Conservation (phyloP, 306 rosid genomes). For the Cicer bijugum region DNA sequence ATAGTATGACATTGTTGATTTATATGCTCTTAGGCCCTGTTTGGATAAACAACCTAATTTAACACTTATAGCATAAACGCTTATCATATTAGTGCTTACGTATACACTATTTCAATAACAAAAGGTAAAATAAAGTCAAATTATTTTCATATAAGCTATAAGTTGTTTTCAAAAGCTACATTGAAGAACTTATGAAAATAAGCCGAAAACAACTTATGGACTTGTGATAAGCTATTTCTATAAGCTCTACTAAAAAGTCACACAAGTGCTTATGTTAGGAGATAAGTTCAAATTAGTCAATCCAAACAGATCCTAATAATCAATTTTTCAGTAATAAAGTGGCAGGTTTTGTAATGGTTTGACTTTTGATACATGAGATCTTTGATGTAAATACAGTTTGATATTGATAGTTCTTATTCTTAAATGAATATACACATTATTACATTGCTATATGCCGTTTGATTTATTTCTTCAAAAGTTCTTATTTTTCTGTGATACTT, state of each 20-base stretch:
- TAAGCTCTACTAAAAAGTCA: not conserved
- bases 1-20: not conserved
- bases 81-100: not conserved
- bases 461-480: not conserved
- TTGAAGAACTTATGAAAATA: not conserved
- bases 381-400: not conserved
- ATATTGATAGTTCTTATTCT: slow-evolving; percentile 11
- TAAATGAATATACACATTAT: slow-evolving; percentile 1
- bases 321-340: not conserved
- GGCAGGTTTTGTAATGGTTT: slow-evolving; percentile 15
- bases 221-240: not conserved
- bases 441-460: slow-evolving; percentile 8
- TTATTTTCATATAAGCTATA: not conserved
- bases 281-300: not conserved
- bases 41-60: not conserved
- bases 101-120: not conserved
- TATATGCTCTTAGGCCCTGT: not conserved
- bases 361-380: slow-evolving; percentile 12
- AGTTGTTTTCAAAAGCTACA: not conserved
- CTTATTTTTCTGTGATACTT: slow-evolving; percentile 5
- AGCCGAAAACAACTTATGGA: not conserved
- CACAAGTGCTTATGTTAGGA: not conserved
- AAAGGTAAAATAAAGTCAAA: not conserved
- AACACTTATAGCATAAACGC: not conserved
- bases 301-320: not conserved